A percentile compares a stretch with the other conserved stretches of the same genome.
These are phyloP conservation scores for Cucumis sativus DNA, from an alignment of 306 rosid genomes.

Conservation along the genomic window DNA sequence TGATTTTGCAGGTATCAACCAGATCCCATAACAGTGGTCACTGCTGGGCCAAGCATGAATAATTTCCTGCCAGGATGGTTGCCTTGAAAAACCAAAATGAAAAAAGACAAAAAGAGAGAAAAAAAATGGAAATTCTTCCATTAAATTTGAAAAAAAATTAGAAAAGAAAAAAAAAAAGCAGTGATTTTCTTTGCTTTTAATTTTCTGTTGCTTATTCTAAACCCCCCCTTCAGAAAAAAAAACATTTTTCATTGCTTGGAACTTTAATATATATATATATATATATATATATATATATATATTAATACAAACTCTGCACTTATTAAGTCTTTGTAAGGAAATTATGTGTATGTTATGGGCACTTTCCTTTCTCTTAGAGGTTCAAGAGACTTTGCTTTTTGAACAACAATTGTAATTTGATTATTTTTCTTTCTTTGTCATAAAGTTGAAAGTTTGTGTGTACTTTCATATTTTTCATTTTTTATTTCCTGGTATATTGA, in stretches of 20 bases:
- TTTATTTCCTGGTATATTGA: not conserved
- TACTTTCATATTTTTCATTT: not conserved
- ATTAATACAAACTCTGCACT: conserved; percentile 6
- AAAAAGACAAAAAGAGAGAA: too few relatives aligned
- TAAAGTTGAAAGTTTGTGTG: not conserved
- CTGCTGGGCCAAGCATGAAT: conserved; percentile 86
- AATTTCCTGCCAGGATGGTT: conserved; percentile 83
- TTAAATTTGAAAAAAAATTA: not conserved
- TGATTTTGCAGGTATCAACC: conserved; percentile 51
- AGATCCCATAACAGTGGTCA: conserved; percentile 57
- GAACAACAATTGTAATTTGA: conserved; percentile 1
- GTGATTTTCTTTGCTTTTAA: not conserved
- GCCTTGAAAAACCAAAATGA: conserved; percentile 25
- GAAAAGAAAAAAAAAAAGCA: not conserved
- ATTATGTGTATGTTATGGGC: not conserved
- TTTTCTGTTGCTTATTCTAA: not conserved
- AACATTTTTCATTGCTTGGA: not conserved
- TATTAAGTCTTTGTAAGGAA: not conserved
- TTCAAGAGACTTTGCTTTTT: not conserved
- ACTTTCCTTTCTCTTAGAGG: not conserved
- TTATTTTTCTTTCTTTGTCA: not conserved
- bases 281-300: too few relatives aligned
- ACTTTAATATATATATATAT: not conserved
- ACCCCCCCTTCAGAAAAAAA: not conserved
- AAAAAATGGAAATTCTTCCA: not conserved